Evolutionary conservation across 106 monocot species (phyloP).

Genomic region (Allium cepa): DNA sequence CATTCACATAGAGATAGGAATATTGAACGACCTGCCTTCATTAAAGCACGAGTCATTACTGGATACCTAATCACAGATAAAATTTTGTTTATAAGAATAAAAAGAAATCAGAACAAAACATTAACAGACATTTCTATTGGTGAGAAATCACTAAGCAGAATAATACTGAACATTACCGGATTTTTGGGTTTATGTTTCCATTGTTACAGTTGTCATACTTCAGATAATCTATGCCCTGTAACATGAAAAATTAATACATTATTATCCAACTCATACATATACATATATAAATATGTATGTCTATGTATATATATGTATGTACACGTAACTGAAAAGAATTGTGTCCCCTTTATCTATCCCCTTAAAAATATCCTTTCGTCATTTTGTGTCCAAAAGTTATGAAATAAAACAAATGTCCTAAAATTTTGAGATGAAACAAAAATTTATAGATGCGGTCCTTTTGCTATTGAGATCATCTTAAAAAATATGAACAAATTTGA

Average conservation of each 20-base stretch:
- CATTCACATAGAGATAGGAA: conserved; percentile 89
- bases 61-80: conserved; percentile 35
- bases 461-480: too few relatives aligned
- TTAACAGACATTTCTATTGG: background rate
- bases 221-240: conserved; percentile 72
- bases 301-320: too few relatives aligned
- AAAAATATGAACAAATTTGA: too few relatives aligned
- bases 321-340: too few relatives aligned
- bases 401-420: too few relatives aligned
- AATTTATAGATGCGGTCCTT: too few relatives aligned
- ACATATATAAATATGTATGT: too few relatives aligned
- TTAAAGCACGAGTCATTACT: conserved; percentile 61
- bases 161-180: conserved; percentile 23
- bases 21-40: conserved; percentile 45
- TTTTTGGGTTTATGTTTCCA: conserved; percentile 32
- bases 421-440: too few relatives aligned
- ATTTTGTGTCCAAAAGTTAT: too few relatives aligned
- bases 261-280: too few relatives aligned
- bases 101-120: background rate
- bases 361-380: too few relatives aligned
- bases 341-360: too few relatives aligned
- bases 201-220: conserved; percentile 92
- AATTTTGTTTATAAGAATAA: background rate
- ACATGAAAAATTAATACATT: background rate
- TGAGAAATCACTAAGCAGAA: background rate